Evolutionary conservation across 768 basidiomycete species (phyloP), one percentile per base, ranked within the genome.

Genomic region (Termitomyces sp.): DNA sequence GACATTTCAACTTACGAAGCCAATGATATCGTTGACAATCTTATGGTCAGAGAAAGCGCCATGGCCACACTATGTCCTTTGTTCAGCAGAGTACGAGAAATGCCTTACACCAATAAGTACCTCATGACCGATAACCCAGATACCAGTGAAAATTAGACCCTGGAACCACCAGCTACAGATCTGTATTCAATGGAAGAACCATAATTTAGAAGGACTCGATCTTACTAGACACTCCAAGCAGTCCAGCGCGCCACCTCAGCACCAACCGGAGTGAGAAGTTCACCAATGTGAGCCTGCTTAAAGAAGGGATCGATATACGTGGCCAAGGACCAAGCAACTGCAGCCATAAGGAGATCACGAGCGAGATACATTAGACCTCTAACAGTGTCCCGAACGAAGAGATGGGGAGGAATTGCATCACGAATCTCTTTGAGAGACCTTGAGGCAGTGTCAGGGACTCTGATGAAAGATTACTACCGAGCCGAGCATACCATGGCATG

Each of bases 61-160:
- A 65, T 84, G 83, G 6, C 82, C 83, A 60, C 82, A 83, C 80
- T 82, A 53, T 9, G n/a, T 53, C 8, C 22, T 14, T 33, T 13
- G 14, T 57, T 46, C 39, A 22, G 30, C 33, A n/a, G 7, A 10
- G 27, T 55, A 55, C 27, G 3, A 49, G 13, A 24, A 16, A 36
- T 39, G 24, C 9, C 14, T 46, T 14, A 42, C 9, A 39, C 9
- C 8, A 5, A 18, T 36, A 44, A 39, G 24, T 27, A 80, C 81
- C 69, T 84, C 82, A 60, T 84, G 82, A 34, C 82, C 82, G 55
- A 84, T 82, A 24, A 82, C 82, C 82, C 82, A 84, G 39, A 83
- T 74, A 16, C 82, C 82, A 10, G 82, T 81, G 58, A 83, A 78
- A 42, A 82, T 76, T 22, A 83, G 73, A 33, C 82, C 81, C 65